A percentile compares a stretch with the other conserved stretches of the same genome.
Evolutionary conservation across 768 basidiomycete species (phyloP).

Genomic region (Russula ochroleuca): DNA sequence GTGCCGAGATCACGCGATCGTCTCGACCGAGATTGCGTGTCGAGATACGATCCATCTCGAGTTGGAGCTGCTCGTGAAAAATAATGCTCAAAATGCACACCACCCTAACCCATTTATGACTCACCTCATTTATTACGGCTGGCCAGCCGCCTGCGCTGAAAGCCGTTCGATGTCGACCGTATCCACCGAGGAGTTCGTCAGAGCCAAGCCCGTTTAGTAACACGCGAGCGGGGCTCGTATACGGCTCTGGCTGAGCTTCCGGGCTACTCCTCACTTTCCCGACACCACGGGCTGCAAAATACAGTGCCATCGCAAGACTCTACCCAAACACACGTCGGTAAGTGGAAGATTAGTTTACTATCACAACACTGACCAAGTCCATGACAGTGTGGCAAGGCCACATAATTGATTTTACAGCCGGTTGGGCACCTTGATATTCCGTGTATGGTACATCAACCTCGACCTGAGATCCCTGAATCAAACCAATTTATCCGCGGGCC

Average conservation of each 20-base stretch:
- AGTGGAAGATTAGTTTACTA: not conserved
- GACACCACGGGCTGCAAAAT: slow-evolving; percentile 81
- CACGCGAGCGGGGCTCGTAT: slow-evolving; percentile 74
- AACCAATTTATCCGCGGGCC: slow-evolving; percentile 6
- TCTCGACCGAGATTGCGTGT: slow-evolving; percentile 89
- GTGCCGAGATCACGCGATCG: slow-evolving; percentile 87
- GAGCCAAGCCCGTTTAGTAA: slow-evolving; percentile 89
- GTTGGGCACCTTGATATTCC: slow-evolving; percentile 61
- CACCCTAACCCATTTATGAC: not conserved
- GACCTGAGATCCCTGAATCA: slow-evolving; percentile 44
- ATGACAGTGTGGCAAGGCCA: slow-evolving; percentile 77
- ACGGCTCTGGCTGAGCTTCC: slow-evolving; percentile 43
- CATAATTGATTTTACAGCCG: slow-evolving; percentile 66
- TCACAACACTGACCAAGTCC: slow-evolving; percentile 65
- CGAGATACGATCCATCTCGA: slow-evolving; percentile 84
- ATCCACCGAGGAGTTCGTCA: slow-evolving; percentile 93
- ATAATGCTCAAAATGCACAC: not conserved
- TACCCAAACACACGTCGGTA: slow-evolving; percentile 32
- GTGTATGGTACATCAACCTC: slow-evolving; percentile 82
- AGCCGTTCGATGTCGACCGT: slow-evolving; percentile 79
- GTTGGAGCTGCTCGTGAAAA: slow-evolving; percentile 61
- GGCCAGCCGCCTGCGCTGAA: slow-evolving; percentile 67
- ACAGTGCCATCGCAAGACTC: slow-evolving; percentile 90
- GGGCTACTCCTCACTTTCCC: slow-evolving; percentile 50
- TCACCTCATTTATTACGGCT: slow-evolving; percentile 76